Percentiles rank a stretch among this genome's conserved stretches.
Evolutionary conservation across 176 grass and related monocot genomes (phyloP).

Genomic region (Olyra latifolia): DNA sequence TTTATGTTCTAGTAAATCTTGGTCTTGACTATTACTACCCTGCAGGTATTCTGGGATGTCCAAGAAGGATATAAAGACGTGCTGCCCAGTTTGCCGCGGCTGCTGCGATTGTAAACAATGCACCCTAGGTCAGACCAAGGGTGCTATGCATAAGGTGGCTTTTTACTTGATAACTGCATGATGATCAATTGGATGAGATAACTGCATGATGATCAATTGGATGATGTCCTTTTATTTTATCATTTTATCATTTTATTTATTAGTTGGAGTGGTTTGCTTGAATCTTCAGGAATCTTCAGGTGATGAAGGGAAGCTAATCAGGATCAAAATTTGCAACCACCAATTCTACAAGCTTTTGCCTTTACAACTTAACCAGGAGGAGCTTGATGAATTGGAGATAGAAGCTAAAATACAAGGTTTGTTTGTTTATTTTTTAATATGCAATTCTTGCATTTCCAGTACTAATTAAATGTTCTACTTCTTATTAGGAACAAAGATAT

Average conservation of each 20-base stretch:
- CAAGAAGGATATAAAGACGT: slow-evolving; percentile 70
- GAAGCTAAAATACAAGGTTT: slow-evolving; percentile 92
- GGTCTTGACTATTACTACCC: slow-evolving; percentile 26
- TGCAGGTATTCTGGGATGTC: slow-evolving; percentile 77
- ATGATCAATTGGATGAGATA: too few relatives aligned
- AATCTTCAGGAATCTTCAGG: slow-evolving; percentile 50
- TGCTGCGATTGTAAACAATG: slow-evolving; percentile 72
- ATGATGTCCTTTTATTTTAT: background rate
- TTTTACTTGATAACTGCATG: slow-evolving; percentile 10
- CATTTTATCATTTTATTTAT: slow-evolving; percentile 7
- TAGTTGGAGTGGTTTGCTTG: slow-evolving; percentile 25
- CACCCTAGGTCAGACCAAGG: slow-evolving; percentile 41
- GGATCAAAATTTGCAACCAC: slow-evolving; percentile 70
- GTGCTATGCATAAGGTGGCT: slow-evolving; percentile 45
- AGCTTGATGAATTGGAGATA: slow-evolving; percentile 89
- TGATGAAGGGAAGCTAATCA: slow-evolving; percentile 45
- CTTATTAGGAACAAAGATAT: slow-evolving; percentile 70
- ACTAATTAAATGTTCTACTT: slow-evolving; percentile 28
- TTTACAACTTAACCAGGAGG: slow-evolving; percentile 70
- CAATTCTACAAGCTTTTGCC: slow-evolving; percentile 86
- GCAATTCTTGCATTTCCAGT: background rate
- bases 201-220: slow-evolving; percentile 6
- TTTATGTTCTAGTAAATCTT: slow-evolving; percentile 24
- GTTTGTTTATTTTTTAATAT: slow-evolving; percentile 8
- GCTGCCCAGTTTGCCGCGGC: slow-evolving; percentile 76